Evolutionary conservation across 345 rosid species (phyloP), one percentile per base, ranked within the genome.

Genomic region (Hibiscus mutabilis): DNA sequence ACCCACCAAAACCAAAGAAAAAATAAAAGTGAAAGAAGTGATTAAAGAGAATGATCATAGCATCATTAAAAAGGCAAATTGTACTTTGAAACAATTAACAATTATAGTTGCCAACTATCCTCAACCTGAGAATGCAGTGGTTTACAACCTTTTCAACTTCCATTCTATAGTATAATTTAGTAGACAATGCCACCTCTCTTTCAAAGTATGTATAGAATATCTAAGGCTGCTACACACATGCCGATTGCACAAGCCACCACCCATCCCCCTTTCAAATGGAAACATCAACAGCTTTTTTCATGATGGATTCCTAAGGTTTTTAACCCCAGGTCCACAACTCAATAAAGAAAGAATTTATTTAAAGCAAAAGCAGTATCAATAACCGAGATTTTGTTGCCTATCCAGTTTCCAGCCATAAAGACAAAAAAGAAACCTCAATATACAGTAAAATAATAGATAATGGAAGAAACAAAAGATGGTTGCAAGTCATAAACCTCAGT

Each of bases 211-310:
- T 15, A 67, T 46, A 24, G 42, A 55, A 15, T 56, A 33, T 24
- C n/a, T 56, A 81, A 83, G 77, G 85, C 81, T 79, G 82, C 76
- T 35, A 68, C 42, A 59, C 70, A 35, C 78, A 69, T 70, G 73
- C 70, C 71, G 71, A 58, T 49, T 19, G 70, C 75, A 78, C 14
- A 56, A 68, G 60, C 33, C 61, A 18, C 10, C 31, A 12, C 33
- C 59, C 69, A 71, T 74, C 70, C 67, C 62, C 49, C 1, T 37
- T 57, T 35, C 47, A 65, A 72, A 78, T 75, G 73, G 65, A 78
- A 76, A 71, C 74, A 73, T 18, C 53, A 31, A 69, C 79, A 81
- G 81, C 83, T 55, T 78, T 81, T 58, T 25, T 52, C 14, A 55
- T 68, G 66, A 65, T 52, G 22, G 31, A 52, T 57, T 42, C 65